phyloP scores from a whole-genome alignment of 139 green algal species.

The Chlamydomonas sphaeroides region DNA sequence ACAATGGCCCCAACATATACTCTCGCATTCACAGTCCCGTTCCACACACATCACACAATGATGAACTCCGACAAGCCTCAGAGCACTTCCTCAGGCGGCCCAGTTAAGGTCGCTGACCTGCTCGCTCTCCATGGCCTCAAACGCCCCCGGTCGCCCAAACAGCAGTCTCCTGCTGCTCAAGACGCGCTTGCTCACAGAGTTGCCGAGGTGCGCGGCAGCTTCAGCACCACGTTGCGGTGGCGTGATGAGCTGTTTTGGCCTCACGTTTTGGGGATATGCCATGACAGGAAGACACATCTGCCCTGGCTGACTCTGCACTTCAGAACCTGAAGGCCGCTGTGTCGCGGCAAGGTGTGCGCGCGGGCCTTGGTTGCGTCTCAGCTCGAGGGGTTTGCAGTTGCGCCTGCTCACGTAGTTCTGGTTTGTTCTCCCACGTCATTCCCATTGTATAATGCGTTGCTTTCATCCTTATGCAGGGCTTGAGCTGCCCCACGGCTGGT shows the following conservation, averaged over 20 bases:
- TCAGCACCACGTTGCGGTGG: background rate
- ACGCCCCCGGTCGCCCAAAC: background rate
- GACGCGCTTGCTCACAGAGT: background rate
- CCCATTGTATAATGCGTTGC: background rate
- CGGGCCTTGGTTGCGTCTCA: too few relatives aligned
- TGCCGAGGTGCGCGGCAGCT: background rate
- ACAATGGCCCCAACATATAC: too few relatives aligned
- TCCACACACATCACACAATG: too few relatives aligned
- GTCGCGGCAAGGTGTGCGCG: background rate
- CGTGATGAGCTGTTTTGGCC: too few relatives aligned
- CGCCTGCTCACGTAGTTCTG: too few relatives aligned
- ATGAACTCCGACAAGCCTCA: too few relatives aligned
- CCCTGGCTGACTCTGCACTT: background rate
- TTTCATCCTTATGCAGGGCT: background rate
- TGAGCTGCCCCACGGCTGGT: conserved; percentile 3
- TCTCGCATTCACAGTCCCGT: too few relatives aligned
- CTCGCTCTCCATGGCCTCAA: conserved; percentile 1
- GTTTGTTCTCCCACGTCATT: background rate
- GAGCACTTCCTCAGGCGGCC: too few relatives aligned
- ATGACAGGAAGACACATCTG: conserved; percentile 17
- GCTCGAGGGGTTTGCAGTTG: too few relatives aligned
- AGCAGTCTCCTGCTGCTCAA: too few relatives aligned
- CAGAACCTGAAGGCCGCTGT: background rate
- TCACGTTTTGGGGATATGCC: too few relatives aligned
- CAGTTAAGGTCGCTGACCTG: background rate